These are phyloP conservation scores for Circinella minor DNA, from an alignment of 371 early-diverging fungal species.

Conservation along the genomic window DNA sequence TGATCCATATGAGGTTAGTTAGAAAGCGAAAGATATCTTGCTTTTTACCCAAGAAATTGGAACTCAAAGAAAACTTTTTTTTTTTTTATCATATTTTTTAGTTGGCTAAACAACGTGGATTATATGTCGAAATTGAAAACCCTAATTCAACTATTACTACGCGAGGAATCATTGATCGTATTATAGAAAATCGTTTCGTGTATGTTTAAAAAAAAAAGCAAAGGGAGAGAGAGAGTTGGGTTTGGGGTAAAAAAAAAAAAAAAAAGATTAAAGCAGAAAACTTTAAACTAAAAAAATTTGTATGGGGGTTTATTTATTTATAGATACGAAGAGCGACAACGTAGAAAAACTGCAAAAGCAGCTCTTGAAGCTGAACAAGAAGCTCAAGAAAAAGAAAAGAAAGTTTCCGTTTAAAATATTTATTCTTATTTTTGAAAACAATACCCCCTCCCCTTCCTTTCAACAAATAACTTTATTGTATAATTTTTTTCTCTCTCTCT, in stretches of 20 bases:
- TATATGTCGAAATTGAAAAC: slow-evolving; percentile 79
- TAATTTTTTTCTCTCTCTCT: background rate
- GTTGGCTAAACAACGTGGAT: slow-evolving; percentile 74
- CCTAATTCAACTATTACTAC: slow-evolving; percentile 81
- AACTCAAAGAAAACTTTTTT: background rate
- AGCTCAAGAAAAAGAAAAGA: slow-evolving; percentile 39
- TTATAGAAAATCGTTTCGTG: slow-evolving; percentile 83
- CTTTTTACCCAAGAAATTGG: background rate
- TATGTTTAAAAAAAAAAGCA: slow-evolving; percentile 40
- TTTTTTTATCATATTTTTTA: slow-evolving; percentile 23
- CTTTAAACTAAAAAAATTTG: slow-evolving; percentile 1
- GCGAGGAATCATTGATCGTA: slow-evolving; percentile 83
- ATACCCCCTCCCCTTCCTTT: background rate
- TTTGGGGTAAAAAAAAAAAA: background rate
- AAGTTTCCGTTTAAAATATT: background rate
- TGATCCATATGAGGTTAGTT: slow-evolving; percentile 80
- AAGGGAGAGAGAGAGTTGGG: background rate
- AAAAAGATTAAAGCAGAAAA: background rate
- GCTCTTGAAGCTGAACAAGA: slow-evolving; percentile 70
- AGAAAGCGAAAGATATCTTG: background rate
- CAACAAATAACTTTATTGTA: too few relatives aligned
- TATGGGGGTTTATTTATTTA: slow-evolving; percentile 5
- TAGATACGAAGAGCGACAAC: slow-evolving; percentile 76
- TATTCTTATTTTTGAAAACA: background rate
- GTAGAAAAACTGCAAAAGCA: slow-evolving; percentile 74